phyloP scores from a whole-genome alignment of 306 rosid genomes.

The Sechiopsis laciniata region DNA sequence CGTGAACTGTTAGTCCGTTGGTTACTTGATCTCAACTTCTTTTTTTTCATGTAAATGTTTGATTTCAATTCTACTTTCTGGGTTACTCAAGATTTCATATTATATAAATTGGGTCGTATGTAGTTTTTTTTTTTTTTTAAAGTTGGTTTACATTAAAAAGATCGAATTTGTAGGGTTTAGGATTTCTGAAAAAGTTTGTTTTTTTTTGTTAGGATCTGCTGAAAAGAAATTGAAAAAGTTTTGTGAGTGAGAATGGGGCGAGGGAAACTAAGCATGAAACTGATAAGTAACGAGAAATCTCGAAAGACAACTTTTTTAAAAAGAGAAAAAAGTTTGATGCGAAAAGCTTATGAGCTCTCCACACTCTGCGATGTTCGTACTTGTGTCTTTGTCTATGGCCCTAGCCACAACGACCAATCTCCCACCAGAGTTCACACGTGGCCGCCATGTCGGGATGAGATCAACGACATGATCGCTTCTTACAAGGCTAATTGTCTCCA shows the following conservation, averaged over 20 bases:
- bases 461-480: background rate
- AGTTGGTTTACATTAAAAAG: no score
- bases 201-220: background rate
- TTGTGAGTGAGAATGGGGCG: background rate
- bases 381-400: slow-evolving; percentile 10
- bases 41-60: background rate
- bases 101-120: no score
- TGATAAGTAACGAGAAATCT: slow-evolving; percentile 5
- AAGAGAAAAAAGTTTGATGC: slow-evolving; percentile 15
- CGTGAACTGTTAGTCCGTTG: background rate
- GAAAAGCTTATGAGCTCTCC: slow-evolving; percentile 22
- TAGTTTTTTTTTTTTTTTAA: no score
- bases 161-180: no score
- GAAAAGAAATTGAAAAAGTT: no score
- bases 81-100: no score
- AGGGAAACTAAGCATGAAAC: slow-evolving; percentile 10
- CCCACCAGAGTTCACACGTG: background rate
- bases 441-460: background rate
- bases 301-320: slow-evolving; percentile 23
- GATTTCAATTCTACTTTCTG: background rate
- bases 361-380: slow-evolving; percentile 2
- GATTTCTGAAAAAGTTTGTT: background rate
- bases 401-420: background rate
- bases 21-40: background rate
- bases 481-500: slow-evolving; percentile 6